Evolutionary conservation across 192 early-diverging fungal species (phyloP), one percentile per base, ranked within the genome.

Genomic region (Lobosporangium transversale): DNA sequence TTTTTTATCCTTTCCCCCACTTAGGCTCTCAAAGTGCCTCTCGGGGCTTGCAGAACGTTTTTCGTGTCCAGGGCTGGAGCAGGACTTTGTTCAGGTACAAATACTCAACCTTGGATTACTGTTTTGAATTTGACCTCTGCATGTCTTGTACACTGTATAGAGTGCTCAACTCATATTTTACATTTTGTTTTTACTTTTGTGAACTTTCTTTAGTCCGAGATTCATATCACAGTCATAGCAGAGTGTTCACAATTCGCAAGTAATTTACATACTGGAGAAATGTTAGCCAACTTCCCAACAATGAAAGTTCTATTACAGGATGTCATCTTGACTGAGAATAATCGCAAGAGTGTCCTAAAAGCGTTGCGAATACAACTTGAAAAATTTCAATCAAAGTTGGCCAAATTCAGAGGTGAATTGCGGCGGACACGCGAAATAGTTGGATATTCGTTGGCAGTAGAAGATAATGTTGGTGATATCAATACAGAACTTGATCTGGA

Each of bases 231-330:
- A 10, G 82, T 88, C 20, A 84, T 88, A 23, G 85, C 84, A 4
- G 87, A 88, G 55, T 85, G 87, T 32, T 86, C 87, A 0, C 85
- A 88, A 58, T 88, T 88, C 55, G 85, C 84, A 48, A 85, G 85
- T 23, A 88, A 86, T 53, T 50, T 84, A 42, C 80, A 86, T 60
- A 73, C 85, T 17, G 83, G 86, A 68, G 83, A 83, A n/a, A 73
- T 83, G 44, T 53, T 88, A 26, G 80, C 79, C 44, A 76, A 84
- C 58, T 88, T 82, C 44, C 87, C 87, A n/a, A 88, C 87, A 7
- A 81, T 88, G 84, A 74, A 80, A 15, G 84, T 86, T 9, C 47
- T 88, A 1, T 49, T 88, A n/a, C 80, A 86, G 53, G 81, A 84
- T 62, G 67, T 83, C 9, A 32, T 69, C 23, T 66, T 88, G 10